Base-by-base conservation (phyloP, 371 early-diverging fungal genomes). In the Syncephalastrum contaminatum region DNA sequence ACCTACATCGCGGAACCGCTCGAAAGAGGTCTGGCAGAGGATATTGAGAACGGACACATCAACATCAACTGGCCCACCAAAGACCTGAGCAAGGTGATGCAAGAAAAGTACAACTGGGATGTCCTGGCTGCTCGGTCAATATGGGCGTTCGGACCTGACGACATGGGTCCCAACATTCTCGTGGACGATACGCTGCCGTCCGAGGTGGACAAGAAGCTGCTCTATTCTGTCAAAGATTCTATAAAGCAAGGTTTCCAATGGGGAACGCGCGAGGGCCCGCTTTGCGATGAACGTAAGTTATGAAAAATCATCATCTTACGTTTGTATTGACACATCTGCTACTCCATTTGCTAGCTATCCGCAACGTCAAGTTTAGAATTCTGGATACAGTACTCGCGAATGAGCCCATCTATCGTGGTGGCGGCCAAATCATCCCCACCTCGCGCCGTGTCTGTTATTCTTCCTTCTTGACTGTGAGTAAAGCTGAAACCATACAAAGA, bases 391-490 rank as follows among this genome's bases (percentile, higher is more conserved):
- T 83, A 18, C 67, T 98, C 49, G 94, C 97, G 5, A 71, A 81
- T 19, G 91, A 96, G 43, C 90, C 95, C 13, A 91, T 96, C 43
- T 91, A 88, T 68, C 86, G 97, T 30, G 96, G 95, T 43, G 91
- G 94, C 21, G 97, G 97, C 73, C 99, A 99, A 82, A 89, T 99
- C 66, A 95, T 97, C 70, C 97, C 98, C 48, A 97, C 99, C 51
- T 86, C 90, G 80, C 96, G 98, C 79, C 94, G 98, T 79, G 95
- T 97, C 3, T 94, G 94, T 66, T 97, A 98, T 72, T 92, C 97
- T 20, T 87, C 95, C 3, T 96, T 97, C 69, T 77, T 98, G 58
- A 95, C 90, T 69, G 88, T 87, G 73, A 64, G 66, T 70, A 12
- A 39, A 40, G 30, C 4, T 12, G 36, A 12, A 30, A 12, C 0